Evolutionary conservation across 2,329 filamentous ascomycete genomes (phyloP).

Genomic region (Talaromyces albobiverticillius): DNA sequence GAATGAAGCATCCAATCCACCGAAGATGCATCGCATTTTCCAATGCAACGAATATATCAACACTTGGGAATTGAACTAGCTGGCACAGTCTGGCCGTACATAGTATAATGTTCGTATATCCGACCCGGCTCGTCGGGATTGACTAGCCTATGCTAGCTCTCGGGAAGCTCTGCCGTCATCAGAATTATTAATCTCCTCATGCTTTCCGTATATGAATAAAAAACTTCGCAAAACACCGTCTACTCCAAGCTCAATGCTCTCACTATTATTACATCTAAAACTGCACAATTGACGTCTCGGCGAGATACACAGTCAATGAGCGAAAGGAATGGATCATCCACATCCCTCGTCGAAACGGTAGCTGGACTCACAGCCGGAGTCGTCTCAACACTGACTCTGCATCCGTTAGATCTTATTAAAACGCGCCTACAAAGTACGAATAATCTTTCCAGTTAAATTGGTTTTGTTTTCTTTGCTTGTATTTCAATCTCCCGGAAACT

Average conservation of each 20-base stretch:
- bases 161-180: not conserved
- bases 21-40: no score
- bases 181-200: not conserved
- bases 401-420: constrained; percentile 94
- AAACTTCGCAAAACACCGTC: no score
- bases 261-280: not conserved
- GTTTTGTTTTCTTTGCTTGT: no score
- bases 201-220: no score
- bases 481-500: constrained; percentile 14
- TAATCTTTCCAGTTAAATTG: no score
- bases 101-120: no score
- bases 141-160: no score
- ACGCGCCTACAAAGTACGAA: constrained; percentile 83
- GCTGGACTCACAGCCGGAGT: constrained; percentile 88
- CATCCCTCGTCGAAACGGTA: constrained; percentile 79
- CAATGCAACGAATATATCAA: no score
- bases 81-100: no score
- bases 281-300: not conserved
- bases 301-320: constrained; percentile 32
- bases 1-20: not conserved
- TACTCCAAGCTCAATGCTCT: not conserved
- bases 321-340: constrained; percentile 59
- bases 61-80: no score
- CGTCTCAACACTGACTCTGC: constrained; percentile 79
- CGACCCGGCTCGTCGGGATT: no score